Base-by-base conservation (phyloP, 495 filamentous ascomycete species). In the Trichoderma orchidacearum region DNA sequence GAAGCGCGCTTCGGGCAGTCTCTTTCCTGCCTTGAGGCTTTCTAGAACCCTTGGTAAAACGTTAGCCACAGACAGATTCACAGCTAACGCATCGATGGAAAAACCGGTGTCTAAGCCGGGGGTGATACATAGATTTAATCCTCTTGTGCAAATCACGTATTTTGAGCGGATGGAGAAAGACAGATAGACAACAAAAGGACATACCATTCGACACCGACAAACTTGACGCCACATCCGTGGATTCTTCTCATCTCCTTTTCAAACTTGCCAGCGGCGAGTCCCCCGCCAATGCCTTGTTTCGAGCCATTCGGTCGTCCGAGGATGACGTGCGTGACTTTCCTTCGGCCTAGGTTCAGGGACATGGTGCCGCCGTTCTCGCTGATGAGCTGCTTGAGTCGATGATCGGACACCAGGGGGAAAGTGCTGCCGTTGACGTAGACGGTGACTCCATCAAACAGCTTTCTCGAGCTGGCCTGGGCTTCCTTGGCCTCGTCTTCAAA, bases 341-440 rank as follows among this genome's bases (percentile, higher is more conserved):
- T 78, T 9, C 89, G 79, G 5, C 80, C 82, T 17, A 95, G 78
- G 54, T 78, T 73, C 13, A 87, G 75, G 3, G 87, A 80, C 38
- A 89, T 72, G 30, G 64, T 72, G 0, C 80, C 93, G 25, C 93
- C 93, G 63, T 93, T 76, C 54, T 80, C 70, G 9, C 78, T 80
- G 21, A 97, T 75, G 29, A 95, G 72, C 34, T 80, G 82, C 70
- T 93, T 95, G 50, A 97, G 78, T 63, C 80, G 83, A 66, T 95
- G 87, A 71, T 98, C 91, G 0, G 86, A 90, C 48, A 98, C 79
- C 13, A 79, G 63, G 5, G 92, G 89, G 54, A 83, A 72, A 1
- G 89, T 96, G 54, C 86, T 87, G 54, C 90, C 92, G 70, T 95
- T 95, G 70, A 97, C 79, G 71, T 93, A 93, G 66, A 97, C 77